phyloP scores from a whole-genome alignment of 1,284 basidiomycete species.

The Tilletiaria anomala region DNA sequence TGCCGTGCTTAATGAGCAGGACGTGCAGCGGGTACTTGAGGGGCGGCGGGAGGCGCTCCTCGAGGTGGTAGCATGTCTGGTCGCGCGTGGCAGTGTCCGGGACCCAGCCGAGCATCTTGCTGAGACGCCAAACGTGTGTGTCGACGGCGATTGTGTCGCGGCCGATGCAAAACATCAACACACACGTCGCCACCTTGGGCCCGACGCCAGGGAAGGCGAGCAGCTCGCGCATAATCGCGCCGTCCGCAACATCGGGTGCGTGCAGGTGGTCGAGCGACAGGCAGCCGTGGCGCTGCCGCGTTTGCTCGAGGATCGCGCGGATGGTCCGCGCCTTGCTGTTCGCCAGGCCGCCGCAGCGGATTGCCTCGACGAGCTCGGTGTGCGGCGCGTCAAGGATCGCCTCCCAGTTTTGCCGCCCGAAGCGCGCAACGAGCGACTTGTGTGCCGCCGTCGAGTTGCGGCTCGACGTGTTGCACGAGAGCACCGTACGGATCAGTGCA shows the following conservation, averaged over 20 bases:
- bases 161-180: conserved; percentile 60
- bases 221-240: conserved; percentile 51
- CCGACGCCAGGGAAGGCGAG: conserved; percentile 47
- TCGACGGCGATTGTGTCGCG: conserved; percentile 62
- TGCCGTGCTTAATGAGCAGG: conserved; percentile 53
- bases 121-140: conserved; percentile 51
- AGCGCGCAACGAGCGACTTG: conserved; percentile 47
- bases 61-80: conserved; percentile 51
- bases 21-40: conserved; percentile 61
- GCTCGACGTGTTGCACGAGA: conserved; percentile 59
- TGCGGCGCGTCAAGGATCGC: conserved; percentile 49
- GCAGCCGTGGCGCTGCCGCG: conserved; percentile 11
- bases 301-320: conserved; percentile 11
- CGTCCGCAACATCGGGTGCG: conserved; percentile 45
- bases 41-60: conserved; percentile 50
- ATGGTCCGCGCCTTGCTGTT: conserved; percentile 60
- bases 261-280: conserved; percentile 43
- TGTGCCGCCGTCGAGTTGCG: conserved; percentile 56
- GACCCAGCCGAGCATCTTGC: conserved; percentile 56
- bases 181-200: conserved; percentile 63
- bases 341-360: conserved; percentile 57
- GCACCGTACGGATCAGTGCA: conserved; percentile 55
- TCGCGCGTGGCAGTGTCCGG: conserved; percentile 51
- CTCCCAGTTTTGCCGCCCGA: conserved; percentile 52
- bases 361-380: conserved; percentile 49